A percentile compares a stretch with the other conserved stretches of the same genome.
Conservation (phyloP, 2,329 filamentous ascomycete species). For the Fusarium luffae region DNA sequence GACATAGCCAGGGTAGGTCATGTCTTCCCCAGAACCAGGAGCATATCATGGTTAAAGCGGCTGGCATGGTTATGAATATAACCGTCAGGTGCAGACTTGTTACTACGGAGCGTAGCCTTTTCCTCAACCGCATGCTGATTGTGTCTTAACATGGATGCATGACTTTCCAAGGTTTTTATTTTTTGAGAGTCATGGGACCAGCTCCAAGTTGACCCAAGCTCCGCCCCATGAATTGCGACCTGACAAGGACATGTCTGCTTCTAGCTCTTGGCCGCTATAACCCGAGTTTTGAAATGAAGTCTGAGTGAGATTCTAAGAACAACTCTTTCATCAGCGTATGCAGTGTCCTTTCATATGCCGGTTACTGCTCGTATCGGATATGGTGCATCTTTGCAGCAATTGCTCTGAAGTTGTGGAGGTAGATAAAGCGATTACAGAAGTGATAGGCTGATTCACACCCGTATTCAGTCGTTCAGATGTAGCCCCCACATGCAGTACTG, state of each 20-base stretch:
- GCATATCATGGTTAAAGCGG: constrained; percentile 32
- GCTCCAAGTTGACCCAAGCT: constrained; percentile 38
- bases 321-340: neutral
- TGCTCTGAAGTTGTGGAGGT: constrained; percentile 3
- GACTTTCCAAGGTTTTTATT: constrained; percentile 32
- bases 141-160: constrained; percentile 16
- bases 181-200: constrained; percentile 43
- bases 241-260: constrained; percentile 25
- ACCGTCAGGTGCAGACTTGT: neutral
- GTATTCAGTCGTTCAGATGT: neutral
- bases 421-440: neutral
- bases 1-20: neutral
- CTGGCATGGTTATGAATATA: constrained; percentile 18
- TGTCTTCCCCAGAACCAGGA: neutral
- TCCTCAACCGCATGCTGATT: constrained; percentile 16
- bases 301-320: neutral
- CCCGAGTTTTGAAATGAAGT: neutral
- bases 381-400: neutral
- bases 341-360: neutral
- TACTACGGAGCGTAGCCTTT: neutral
- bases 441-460: neutral
- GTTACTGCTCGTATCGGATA: neutral
- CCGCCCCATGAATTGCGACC: constrained; percentile 26
- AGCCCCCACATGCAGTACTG: constrained; percentile 23
- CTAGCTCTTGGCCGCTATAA: constrained; percentile 14